phyloP scores from a whole-genome alignment of 1,139 yeast genomes.

The Yamadazyma conglobata region DNA sequence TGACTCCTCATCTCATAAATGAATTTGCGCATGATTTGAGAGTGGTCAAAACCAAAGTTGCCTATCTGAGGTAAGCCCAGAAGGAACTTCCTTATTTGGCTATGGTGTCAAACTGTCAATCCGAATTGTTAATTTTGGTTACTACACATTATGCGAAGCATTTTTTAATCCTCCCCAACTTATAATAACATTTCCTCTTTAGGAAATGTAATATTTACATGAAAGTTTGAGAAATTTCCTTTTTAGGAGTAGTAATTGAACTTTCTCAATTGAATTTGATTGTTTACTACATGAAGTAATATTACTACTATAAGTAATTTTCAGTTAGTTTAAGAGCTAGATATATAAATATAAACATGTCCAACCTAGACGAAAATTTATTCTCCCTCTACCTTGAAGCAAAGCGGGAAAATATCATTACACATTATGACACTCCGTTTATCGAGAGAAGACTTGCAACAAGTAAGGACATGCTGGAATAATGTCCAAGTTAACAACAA shows the following conservation, averaged over 20 bases:
- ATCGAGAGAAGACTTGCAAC: slow-evolving; percentile 12
- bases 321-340: too few relatives aligned
- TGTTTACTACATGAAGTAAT: slow-evolving; percentile 10
- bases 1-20: too few relatives aligned
- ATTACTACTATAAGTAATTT: slow-evolving; percentile 11
- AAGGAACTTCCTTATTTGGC: too few relatives aligned
- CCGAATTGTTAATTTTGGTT: too few relatives aligned
- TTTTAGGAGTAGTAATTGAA: slow-evolving; percentile 8
- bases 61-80: too few relatives aligned
- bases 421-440: slow-evolving; percentile 14
- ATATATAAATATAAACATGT: slow-evolving; percentile 3
- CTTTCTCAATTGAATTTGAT: slow-evolving; percentile 7
- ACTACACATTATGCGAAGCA: too few relatives aligned
- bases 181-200: slow-evolving; percentile 6
- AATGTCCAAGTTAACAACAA: slow-evolving; percentile 25
- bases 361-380: neutral
- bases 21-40: too few relatives aligned
- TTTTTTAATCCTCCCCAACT: neutral
- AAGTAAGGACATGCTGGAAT: slow-evolving; percentile 32
- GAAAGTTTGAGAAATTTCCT: slow-evolving; percentile 5
- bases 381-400: neutral
- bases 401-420: too few relatives aligned
- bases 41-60: too few relatives aligned
- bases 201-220: slow-evolving; percentile 3
- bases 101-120: too few relatives aligned